Percentiles rank a stretch among this genome's conserved stretches.
Evolutionary conservation across 192 early-diverging fungal species (phyloP).

Genomic region (Phycomyces nitens): DNA sequence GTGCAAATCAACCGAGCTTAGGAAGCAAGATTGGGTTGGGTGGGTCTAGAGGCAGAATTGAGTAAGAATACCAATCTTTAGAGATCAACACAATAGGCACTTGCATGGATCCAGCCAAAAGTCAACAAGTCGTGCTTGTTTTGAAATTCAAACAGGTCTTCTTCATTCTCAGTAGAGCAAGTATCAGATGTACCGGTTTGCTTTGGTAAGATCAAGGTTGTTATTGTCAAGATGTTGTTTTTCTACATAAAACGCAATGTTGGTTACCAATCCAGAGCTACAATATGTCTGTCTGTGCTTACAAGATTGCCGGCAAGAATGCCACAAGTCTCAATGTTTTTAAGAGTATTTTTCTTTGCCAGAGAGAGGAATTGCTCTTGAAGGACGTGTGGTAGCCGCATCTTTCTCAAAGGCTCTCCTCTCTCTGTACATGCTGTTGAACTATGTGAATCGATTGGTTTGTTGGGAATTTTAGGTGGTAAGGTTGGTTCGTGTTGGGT

Average conservation of each 20-base stretch:
- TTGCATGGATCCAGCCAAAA: conserved; percentile 86
- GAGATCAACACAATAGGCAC: neutral
- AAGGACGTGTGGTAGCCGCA: conserved; percentile 64
- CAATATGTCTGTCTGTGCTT: neutral
- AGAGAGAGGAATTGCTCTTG: conserved; percentile 68
- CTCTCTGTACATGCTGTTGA: conserved; percentile 44
- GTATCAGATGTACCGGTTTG: conserved; percentile 85
- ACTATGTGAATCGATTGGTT: conserved; percentile 31
- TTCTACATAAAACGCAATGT: conserved; percentile 37
- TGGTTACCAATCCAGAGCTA: neutral
- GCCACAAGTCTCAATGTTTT: conserved; percentile 87
- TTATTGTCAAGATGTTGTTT: conserved; percentile 58
- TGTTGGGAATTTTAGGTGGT: neutral
- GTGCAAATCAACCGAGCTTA: conserved; percentile 90
- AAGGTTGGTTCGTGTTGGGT: neutral
- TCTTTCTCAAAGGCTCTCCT: conserved; percentile 59
- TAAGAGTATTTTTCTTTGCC: conserved; percentile 65
- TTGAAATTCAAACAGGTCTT: conserved; percentile 77
- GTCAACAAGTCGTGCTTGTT: conserved; percentile 72
- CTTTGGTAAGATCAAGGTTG: conserved; percentile 84
- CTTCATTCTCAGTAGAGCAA: conserved; percentile 78
- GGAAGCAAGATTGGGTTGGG: conserved; percentile 91
- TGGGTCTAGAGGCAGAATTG: conserved; percentile 64
- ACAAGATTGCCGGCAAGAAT: conserved; percentile 76
- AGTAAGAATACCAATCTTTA: no score